Evolutionary conservation across 805 yeast species (phyloP).

Genomic region (Kluyveromyces dobzhanskii): DNA sequence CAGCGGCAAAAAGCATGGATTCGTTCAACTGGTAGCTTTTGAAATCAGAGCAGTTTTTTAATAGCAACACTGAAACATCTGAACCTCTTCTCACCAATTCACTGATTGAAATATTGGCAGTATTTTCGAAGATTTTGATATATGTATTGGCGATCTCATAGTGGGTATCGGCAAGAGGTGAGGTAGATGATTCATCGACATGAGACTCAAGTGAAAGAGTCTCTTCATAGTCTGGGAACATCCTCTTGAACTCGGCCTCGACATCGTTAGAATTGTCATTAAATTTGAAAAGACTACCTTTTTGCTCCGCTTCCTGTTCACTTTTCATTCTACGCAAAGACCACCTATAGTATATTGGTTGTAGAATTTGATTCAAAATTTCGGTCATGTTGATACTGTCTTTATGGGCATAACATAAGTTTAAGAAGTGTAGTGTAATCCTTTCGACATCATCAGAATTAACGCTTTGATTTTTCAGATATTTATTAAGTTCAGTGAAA

Average conservation of each 20-base stretch:
- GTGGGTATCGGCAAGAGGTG: constrained; percentile 37
- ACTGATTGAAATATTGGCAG: constrained; percentile 11
- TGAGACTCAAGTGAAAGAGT: constrained; percentile 21
- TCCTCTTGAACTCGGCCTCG: constrained; percentile 68
- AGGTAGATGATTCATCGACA: constrained; percentile 5
- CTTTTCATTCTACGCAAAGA: constrained; percentile 57
- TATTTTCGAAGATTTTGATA: constrained; percentile 33
- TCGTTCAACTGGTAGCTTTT: constrained; percentile 19
- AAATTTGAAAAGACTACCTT: constrained; percentile 58
- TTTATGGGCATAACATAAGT: constrained; percentile 33
- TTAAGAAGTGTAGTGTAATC: constrained; percentile 41
- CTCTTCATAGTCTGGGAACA: constrained; percentile 86
- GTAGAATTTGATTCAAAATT: constrained; percentile 40
- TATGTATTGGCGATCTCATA: constrained; percentile 42
- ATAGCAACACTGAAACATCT: constrained; percentile 23
- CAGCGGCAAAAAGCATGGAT: constrained; percentile 29
- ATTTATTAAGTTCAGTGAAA: constrained; percentile 30
- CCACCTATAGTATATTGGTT: constrained; percentile 73
- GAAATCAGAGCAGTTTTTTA: constrained; percentile 17
- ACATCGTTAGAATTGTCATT: constrained; percentile 54
- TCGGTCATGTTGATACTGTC: constrained; percentile 13
- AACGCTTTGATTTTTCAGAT: constrained; percentile 35
- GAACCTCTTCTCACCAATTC: constrained; percentile 37
- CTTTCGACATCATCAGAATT: constrained; percentile 44
- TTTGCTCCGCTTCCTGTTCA: constrained; percentile 54